These are phyloP conservation scores for Trypanosoma melophagium DNA, from an alignment of 208 protist genomes.

Conservation along the genomic window DNA sequence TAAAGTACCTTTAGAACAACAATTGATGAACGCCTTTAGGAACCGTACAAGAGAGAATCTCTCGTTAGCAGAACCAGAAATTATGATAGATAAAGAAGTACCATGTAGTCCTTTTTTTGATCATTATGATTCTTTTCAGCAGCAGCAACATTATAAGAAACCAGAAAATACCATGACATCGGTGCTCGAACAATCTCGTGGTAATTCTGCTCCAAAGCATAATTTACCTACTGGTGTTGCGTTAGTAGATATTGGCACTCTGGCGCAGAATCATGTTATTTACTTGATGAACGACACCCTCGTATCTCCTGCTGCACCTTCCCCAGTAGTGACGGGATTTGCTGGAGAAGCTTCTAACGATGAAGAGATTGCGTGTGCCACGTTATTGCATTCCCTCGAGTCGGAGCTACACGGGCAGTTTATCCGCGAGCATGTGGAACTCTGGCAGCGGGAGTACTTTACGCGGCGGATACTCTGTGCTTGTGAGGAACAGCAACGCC, in stretches of 20 bases:
- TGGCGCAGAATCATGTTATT: neutral
- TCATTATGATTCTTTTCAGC: no score
- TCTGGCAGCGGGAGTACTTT: conserved; percentile 12
- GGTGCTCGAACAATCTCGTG: neutral
- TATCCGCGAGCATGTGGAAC: conserved; percentile 6
- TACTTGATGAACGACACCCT: neutral
- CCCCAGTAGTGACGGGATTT: neutral
- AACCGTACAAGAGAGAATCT: neutral
- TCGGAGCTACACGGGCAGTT: conserved; percentile 14
- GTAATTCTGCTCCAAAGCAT: no score
- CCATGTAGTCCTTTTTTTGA: neutral
- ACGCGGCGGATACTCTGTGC: neutral
- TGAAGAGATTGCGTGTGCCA: neutral
- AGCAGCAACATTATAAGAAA: no score
- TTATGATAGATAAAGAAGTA: neutral
- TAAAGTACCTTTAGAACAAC: neutral
- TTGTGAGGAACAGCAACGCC: conserved; percentile 10
- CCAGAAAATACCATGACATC: neutral
- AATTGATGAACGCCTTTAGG: conserved; percentile 4
- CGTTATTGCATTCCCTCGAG: neutral
- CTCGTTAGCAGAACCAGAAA: neutral
- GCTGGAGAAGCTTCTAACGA: neutral
- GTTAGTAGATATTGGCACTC: neutral
- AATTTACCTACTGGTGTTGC: no score
- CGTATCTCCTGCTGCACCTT: neutral